Conservation (phyloP, 1,139 yeast genomes). For the Geotrichum cucujoidarum region DNA sequence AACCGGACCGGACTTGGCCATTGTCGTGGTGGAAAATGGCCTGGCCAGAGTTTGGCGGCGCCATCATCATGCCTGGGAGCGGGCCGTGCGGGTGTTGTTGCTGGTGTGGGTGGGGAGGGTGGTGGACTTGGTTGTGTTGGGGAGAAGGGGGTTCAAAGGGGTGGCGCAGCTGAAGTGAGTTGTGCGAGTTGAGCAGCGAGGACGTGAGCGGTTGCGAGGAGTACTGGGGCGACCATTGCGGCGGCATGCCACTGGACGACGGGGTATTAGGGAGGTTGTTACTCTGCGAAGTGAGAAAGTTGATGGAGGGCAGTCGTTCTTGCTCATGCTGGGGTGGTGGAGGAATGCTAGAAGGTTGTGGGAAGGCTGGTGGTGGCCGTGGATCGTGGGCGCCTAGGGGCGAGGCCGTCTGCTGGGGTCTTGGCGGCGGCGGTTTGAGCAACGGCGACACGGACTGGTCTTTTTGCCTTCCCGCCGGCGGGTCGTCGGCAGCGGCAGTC, state of each 20-base stretch:
- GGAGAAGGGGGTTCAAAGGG: too few species aligned
- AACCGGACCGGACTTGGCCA: constrained; percentile 3
- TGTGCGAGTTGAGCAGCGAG: too few species aligned
- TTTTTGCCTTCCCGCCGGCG: not conserved
- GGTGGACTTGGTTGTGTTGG: not conserved
- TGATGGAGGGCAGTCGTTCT: constrained; percentile 11
- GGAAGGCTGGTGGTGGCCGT: not conserved
- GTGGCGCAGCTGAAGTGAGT: too few species aligned
- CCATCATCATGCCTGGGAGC: too few species aligned
- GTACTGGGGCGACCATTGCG: not conserved
- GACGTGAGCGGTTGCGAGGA: too few species aligned
- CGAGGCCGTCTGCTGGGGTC: not conserved
- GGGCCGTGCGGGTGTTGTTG: too few species aligned
- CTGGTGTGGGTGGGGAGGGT: not conserved
- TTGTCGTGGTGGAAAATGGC: not conserved
- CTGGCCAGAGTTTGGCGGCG: not conserved
- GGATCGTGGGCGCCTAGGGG: not conserved
- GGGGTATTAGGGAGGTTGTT: not conserved
- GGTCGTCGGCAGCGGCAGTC: not conserved
- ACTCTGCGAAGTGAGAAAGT: constrained; percentile 3
- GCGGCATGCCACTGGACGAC: not conserved
- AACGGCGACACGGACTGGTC: too few species aligned
- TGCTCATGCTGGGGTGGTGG: not conserved
- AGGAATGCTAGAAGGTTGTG: not conserved
- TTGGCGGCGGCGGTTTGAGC: not conserved